Evolutionary conservation across 2,329 filamentous ascomycete genomes (phyloP), one percentile per base, ranked within the genome.

Genomic region (Fonsecaea erecta): DNA sequence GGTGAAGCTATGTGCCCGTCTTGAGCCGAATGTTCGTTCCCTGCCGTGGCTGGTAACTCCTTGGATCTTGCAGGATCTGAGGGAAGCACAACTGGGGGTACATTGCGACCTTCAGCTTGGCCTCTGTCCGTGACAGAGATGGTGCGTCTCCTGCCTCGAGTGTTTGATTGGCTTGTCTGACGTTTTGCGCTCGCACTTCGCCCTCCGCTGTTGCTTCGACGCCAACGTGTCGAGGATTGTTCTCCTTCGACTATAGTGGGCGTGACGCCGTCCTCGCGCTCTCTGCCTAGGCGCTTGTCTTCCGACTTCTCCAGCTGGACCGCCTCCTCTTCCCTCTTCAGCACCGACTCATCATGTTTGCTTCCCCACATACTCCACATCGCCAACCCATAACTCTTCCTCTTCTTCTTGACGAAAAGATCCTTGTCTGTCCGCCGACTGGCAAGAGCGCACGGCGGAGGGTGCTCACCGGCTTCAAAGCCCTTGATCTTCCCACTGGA

Each of bases 331-430:
- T 77, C 75, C 52, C 72, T 74, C 52, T 75, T 72, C 14, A 96
- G 83, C 0, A 90, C 90, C 67, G 83, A 83, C 76, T 94, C 86
- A 74, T 98, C 95, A 74, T 97, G 92, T 75, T 91, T 96, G 52
- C 90, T 93, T 14, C 92, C 93, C 90, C 93, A 96, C 1, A 89
- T 82, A 56, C 88, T 90, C 94, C 94, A 98, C 69, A 97, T 80
- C 1, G 88, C 86, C 76, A 97, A 81, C 7, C 90, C 91, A 77
- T 90, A 86, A 69, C 90, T 93, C 82, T 86, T 88, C 70, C 78
- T 77, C 67, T 84, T 82, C n/a, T 81, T 76, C 70, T 74, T 74
- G 62, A 78, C 76, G 9, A 58, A n/a, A n/a, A 66, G 55, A 56
- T 80, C 71, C 57, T 80, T 79, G 65, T 81, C 74, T 54, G 81